Evolutionary conservation across 441 rosid species (phyloP), one percentile per base, ranked within the genome.

Genomic region (Adansonia gregorii): DNA sequence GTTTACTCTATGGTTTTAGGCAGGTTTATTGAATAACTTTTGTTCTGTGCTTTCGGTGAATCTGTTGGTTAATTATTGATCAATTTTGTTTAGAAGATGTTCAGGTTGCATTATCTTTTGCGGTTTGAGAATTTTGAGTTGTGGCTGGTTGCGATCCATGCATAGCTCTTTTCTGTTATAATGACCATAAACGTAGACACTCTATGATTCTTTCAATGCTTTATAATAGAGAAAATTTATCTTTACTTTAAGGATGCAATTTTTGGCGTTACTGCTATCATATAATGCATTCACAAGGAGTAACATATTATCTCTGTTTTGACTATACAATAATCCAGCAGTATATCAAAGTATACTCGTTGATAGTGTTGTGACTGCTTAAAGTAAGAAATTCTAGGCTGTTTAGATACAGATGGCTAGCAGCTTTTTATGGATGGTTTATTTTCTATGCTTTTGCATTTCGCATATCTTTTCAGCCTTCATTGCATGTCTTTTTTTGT

Each of bases 121-220:
- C 11, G 35, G 72, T 67, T 46, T 68, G 39, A 14, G 72, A 20
- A 19, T 67, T 68, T 48, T 20, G 56, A 11, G 31, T 48, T 61
- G 24, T 61, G 17, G 66, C 17, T 11, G 5, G n/a, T 61, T 11
- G 66, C 12, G n/a, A 27, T 12, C 67, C 67, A 63, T 14, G 67
- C 67, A 27, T 63, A 11, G 7, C 39, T 22, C 43, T 24, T 11
- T 24, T 61, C 41, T 61, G n/a, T 11, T 24, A 61, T 61, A 14
- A 61, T 61, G 67, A 61, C 67, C 43, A 27, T 61, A 24, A 61
- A 61, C n/a, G 11, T 24, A 27, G 8, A 61, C 15, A 0, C 4
- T 27, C 11, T 41, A 4, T 61, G 17, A 24, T 11, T 11, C 35
- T 61, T 11, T 24, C n/a, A 24, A 27, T 24, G 8, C 66, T 61